A percentile compares a stretch with the other conserved stretches of the same genome.
Conservation (phyloP, 768 basidiomycete species). For the Leccinum imitatum region DNA sequence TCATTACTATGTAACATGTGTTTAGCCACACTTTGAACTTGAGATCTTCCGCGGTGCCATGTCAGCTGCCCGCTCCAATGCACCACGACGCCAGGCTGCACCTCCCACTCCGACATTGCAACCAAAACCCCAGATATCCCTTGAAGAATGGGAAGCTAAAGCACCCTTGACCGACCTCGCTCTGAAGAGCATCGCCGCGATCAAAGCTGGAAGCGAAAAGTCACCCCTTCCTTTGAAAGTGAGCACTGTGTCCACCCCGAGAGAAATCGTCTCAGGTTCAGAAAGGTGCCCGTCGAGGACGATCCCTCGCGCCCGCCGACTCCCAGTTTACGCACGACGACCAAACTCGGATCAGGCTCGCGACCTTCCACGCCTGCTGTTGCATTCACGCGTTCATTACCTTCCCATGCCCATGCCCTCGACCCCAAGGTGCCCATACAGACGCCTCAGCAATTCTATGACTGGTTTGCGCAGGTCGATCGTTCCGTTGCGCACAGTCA, state of each 20-base stretch:
- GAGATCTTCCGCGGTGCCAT: constrained; percentile 11
- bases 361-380: constrained; percentile 46
- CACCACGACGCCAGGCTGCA: constrained; percentile 29
- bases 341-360: constrained; percentile 42
- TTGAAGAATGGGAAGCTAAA: constrained; percentile 92
- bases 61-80: constrained; percentile 21
- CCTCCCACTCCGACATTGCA: constrained; percentile 28
- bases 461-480: constrained; percentile 92
- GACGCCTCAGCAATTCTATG: constrained; percentile 95
- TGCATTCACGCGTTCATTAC: constrained; percentile 18
- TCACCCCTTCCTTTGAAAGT: constrained; percentile 78
- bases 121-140: constrained; percentile 50
- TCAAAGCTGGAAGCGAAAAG: constrained; percentile 63
- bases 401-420: constrained; percentile 56
- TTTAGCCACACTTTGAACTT: constrained; percentile 7
- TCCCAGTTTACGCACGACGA: constrained; percentile 35
- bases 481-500: constrained; percentile 90
- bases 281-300: constrained; percentile 44
- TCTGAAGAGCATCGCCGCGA: constrained; percentile 56
- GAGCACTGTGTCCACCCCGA: constrained; percentile 13
- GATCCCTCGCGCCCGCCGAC: constrained; percentile 34
- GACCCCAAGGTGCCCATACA: constrained; percentile 78
- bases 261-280: constrained; percentile 32
- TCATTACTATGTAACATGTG: neutral
- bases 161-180: constrained; percentile 74